Base-by-base conservation (phyloP, 148 eudicot species). In the Rhododendron henanense region DNA sequence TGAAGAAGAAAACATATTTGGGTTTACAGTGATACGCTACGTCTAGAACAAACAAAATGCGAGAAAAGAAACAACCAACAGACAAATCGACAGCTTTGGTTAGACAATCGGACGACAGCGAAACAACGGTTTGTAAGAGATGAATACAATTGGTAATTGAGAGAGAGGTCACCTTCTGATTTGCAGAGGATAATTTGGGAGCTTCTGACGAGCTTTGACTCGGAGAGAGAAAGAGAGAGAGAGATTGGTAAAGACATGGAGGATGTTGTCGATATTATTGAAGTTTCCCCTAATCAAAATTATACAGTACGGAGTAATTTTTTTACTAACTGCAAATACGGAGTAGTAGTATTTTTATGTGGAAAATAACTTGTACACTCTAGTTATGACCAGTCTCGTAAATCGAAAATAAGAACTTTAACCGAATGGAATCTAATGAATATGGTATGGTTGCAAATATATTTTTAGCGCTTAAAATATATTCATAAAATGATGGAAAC, bases 161-260 rank as follows among this genome's bases (percentile, higher is more conserved):
- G 47, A 19, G 83, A 80, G 47, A 67, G 44, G 69, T 35, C 47
- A 81, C 83, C 83, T 81, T 57, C 45, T 55, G 47, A 81, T 55
- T 81, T 57, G 65, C 76, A 71, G 41, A 50, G 23, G 79, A 71
- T 6, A 48, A 48, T 73, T 84, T 84, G 85, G 67, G 80, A 73
- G 67, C 79, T 21, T 51, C 80, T 37, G 59, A 33, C 35, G 51
- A 39, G 84, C 74, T 48, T 84, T 73, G 85, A 84, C 85, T 45
- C 44, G 9, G 48, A 19, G 28, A 3, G 25, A 55, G 48, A 37
- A 18, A 31, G 55, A 47, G 47, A 35, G 25, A 31, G 28, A 23
- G 83, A 51, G 28, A 83, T 50, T 41, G 37, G 31, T 33, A 41
- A 76, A 50, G 83, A 0, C 44, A 31, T 18, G 2, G 41, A 23